phyloP scores from a whole-genome alignment of 1,284 basidiomycete species.

The Stereum hirsutum region DNA sequence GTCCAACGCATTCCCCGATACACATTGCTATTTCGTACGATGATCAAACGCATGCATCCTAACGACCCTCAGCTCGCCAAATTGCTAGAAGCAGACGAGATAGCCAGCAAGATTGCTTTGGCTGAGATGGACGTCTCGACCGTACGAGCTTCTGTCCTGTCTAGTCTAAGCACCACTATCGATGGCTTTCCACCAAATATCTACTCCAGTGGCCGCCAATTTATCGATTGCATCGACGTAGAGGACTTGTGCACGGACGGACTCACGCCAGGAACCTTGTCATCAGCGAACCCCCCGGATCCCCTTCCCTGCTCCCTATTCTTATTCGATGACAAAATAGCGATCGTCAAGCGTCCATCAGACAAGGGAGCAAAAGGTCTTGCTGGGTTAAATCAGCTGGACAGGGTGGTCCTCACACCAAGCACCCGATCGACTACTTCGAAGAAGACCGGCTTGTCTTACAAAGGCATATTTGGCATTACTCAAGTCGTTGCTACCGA shows the following conservation, averaged over 20 bases:
- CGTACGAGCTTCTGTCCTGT: slow-evolving; percentile 82
- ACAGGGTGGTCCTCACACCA: slow-evolving; percentile 63
- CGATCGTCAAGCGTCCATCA: slow-evolving; percentile 83
- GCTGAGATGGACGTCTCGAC: slow-evolving; percentile 93
- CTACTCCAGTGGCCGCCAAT: slow-evolving; percentile 80
- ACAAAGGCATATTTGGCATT: slow-evolving; percentile 81
- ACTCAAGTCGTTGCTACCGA: slow-evolving; percentile 81
- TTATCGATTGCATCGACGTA: slow-evolving; percentile 91
- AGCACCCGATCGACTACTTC: slow-evolving; percentile 43
- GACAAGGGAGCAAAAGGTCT: slow-evolving; percentile 68
- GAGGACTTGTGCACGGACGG: slow-evolving; percentile 67
- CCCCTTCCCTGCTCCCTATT: slow-evolving; percentile 83
- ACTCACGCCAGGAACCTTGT: slow-evolving; percentile 32
- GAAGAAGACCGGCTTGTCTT: slow-evolving; percentile 78
- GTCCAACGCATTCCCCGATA: slow-evolving; percentile 98
- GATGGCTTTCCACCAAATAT: slow-evolving; percentile 87
- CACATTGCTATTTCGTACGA: slow-evolving; percentile 85
- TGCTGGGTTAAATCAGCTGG: slow-evolving; percentile 79
- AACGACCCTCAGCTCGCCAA: slow-evolving; percentile 74
- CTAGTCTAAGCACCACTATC: slow-evolving; percentile 78
- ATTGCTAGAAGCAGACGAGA: slow-evolving; percentile 79
- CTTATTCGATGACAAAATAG: slow-evolving; percentile 91
- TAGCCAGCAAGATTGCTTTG: slow-evolving; percentile 85
- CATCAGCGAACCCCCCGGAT: slow-evolving; percentile 18
- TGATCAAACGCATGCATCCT: slow-evolving; percentile 80